Evolutionary conservation across 192 early-diverging fungal genomes (phyloP).

Genomic region (Phycomyces nitens): DNA sequence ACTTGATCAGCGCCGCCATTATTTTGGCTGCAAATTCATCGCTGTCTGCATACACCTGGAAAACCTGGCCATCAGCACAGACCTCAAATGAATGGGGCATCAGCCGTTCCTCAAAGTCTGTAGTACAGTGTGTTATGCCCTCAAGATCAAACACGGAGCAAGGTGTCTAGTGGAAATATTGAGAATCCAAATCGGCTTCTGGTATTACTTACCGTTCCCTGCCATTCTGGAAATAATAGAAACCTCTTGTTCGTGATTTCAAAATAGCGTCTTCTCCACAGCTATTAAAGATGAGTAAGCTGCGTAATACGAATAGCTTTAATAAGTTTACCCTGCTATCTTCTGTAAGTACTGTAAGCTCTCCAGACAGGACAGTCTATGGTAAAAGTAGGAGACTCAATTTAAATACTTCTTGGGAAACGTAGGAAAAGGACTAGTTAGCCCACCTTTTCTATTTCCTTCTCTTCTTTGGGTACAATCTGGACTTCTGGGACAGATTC

Average conservation of each 20-base stretch:
- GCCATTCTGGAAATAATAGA: background rate
- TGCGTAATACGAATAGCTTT: background rate
- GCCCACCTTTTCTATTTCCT: too few relatives aligned
- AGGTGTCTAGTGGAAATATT: background rate
- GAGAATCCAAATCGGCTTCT: background rate
- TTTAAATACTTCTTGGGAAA: too few relatives aligned
- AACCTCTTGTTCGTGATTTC: background rate
- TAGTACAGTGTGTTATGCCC: background rate
- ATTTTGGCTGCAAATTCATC: too few relatives aligned
- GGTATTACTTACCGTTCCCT: background rate
- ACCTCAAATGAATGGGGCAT: constrained; percentile 2
- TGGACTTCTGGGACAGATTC: too few relatives aligned
- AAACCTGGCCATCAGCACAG: background rate
- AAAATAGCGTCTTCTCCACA: background rate
- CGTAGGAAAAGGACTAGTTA: too few relatives aligned
- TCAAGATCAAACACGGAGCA: background rate
- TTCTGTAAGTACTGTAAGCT: background rate
- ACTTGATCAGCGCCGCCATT: too few relatives aligned
- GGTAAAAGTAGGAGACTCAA: too few relatives aligned
- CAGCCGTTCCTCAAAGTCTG: background rate
- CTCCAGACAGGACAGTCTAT: background rate
- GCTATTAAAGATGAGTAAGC: background rate
- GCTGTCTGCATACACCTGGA: background rate
- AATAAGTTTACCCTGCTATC: background rate
- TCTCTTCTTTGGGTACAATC: too few relatives aligned